Percentiles rank a stretch among this genome's conserved stretches.
Conservation (phyloP, 169 alveolate genomes). For the Plasmodium falciparum region DNA sequence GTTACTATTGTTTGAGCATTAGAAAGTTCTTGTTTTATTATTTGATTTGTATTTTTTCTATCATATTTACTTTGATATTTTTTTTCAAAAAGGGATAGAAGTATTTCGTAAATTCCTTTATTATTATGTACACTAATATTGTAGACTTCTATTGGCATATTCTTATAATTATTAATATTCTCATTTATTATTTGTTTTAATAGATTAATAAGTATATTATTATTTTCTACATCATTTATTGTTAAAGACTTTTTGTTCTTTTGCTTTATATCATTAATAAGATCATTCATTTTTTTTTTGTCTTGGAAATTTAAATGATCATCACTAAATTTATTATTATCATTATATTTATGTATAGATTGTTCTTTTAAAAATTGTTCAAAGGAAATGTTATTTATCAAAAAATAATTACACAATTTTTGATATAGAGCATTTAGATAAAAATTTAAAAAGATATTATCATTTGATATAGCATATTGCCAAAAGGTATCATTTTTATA, state of each 20-base stretch:
- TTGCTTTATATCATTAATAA: conserved; percentile 31
- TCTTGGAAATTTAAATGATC: neutral
- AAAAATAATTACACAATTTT: neutral
- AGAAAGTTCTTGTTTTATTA: neutral
- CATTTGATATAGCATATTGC: conserved; percentile 45
- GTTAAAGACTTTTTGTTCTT: conserved; percentile 29
- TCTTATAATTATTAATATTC: conserved; percentile 29
- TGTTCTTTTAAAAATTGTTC: conserved; percentile 18
- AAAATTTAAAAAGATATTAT: conserved; percentile 25
- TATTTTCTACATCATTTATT: conserved; percentile 40
- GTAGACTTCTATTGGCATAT: conserved; percentile 45
- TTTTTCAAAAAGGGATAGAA: conserved; percentile 39
- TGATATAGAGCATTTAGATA: conserved; percentile 26
- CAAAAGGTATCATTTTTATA: conserved; percentile 55
- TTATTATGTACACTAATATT: conserved; percentile 59
- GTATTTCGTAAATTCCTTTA: conserved; percentile 66
- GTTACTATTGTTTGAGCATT: too few relatives aligned
- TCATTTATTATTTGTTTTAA: conserved; percentile 42
- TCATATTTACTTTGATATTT: neutral
- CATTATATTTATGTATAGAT: neutral
- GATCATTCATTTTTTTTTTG: neutral
- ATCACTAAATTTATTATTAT: neutral
- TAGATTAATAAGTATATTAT: conserved; percentile 13
- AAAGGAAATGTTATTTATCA: neutral
- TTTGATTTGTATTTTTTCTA: neutral